phyloP scores from a whole-genome alignment of 106 monocot species.

The Agapanthus africanus region DNA sequence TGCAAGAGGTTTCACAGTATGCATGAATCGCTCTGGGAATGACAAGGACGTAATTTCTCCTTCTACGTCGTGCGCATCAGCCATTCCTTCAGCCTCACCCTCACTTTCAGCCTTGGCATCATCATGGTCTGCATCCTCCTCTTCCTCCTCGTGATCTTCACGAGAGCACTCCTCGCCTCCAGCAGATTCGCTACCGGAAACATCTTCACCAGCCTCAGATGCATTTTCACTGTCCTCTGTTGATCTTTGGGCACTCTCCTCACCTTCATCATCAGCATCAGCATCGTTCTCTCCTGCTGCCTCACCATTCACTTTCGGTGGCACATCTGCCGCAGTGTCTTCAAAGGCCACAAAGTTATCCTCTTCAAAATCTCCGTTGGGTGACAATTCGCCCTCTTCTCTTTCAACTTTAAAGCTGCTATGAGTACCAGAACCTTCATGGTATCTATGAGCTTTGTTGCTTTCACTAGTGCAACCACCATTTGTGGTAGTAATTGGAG shows the following conservation, averaged over 20 bases:
- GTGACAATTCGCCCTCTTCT: conserved; percentile 95
- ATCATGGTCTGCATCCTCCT: conserved; percentile 70
- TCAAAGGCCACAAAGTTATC: conserved; percentile 77
- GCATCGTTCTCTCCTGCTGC: conserved; percentile 68
- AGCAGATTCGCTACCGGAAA: conserved; percentile 83
- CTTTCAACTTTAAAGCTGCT: conserved; percentile 63
- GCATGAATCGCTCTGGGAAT: conserved; percentile 51
- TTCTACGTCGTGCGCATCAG: conserved; percentile 60
- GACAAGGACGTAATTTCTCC: conserved; percentile 52
- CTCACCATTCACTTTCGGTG: conserved; percentile 42
- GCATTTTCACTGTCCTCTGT: conserved; percentile 91
- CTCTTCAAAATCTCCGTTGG: conserved; percentile 93
- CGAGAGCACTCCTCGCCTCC: conserved; percentile 76
- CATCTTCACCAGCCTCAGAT: conserved; percentile 85
- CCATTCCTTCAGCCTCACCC: conserved; percentile 79
- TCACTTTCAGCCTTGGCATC: conserved; percentile 86
- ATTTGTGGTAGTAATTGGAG: conserved; percentile 28
- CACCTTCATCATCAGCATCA: conserved; percentile 86
- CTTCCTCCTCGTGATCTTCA: conserved; percentile 74
- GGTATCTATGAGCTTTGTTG: conserved; percentile 28
- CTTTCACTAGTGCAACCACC: conserved; percentile 29
- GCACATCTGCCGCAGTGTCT: conserved; percentile 22
- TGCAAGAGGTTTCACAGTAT: conserved; percentile 69
- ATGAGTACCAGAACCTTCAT: conserved; percentile 20
- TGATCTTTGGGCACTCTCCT: conserved; percentile 83